A percentile compares a stretch with the other conserved stretches of the same genome.
These are phyloP conservation scores for Aplosporella prunicola DNA, from an alignment of 2,329 filamentous ascomycete species.

Conservation along the genomic window DNA sequence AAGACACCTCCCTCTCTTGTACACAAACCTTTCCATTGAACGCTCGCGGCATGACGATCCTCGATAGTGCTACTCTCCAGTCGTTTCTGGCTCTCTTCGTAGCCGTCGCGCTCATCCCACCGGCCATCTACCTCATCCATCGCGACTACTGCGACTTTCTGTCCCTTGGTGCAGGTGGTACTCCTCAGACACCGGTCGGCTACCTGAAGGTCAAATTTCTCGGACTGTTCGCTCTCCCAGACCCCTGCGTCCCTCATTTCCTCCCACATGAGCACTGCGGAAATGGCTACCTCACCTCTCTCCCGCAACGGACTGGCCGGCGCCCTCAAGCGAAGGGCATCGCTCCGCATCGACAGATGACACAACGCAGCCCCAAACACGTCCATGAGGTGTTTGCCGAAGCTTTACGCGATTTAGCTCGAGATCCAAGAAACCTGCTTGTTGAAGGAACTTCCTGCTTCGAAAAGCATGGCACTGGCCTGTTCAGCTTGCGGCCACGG, in stretches of 20 bases:
- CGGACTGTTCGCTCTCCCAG: constrained; percentile 58
- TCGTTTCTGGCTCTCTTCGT: constrained; percentile 19
- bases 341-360: constrained; percentile 69
- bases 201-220: constrained; percentile 67
- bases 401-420: constrained; percentile 19
- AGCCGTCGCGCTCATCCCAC: constrained; percentile 12
- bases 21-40: no score
- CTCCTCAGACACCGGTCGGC: constrained; percentile 61
- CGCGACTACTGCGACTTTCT: constrained; percentile 70
- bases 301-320: constrained; percentile 54
- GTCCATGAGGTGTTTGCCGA: no score
- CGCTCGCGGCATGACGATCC: no score
- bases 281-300: constrained; percentile 49
- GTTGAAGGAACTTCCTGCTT: constrained; percentile 59
- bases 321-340: constrained; percentile 65
- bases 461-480: constrained; percentile 70
- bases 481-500: constrained; percentile 59
- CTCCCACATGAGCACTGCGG: constrained; percentile 42
- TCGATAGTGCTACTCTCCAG: neutral
- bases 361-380: constrained; percentile 58
- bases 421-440: constrained; percentile 22
- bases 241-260: constrained; percentile 55
- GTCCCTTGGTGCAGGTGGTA: constrained; percentile 69
- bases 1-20: no score
- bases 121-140: constrained; percentile 37